Conservation (phyloP, 2,329 filamentous ascomycete genomes). For the Curvularia hawaiiensis region DNA sequence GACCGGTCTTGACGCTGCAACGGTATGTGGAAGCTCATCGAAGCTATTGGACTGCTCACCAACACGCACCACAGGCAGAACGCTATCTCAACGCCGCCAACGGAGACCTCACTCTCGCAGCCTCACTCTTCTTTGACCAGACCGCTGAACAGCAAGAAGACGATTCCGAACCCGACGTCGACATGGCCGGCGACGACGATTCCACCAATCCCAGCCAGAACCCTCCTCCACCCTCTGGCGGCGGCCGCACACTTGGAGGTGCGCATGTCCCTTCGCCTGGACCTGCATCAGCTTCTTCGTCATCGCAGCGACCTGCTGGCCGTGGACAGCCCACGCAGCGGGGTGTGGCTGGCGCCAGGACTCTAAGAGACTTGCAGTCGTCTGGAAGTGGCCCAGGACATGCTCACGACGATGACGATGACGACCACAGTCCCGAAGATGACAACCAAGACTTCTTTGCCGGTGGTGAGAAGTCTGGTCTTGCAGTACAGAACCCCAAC, state of each 20-base stretch:
- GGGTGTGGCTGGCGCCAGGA: constrained; percentile 44
- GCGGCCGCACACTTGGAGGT: constrained; percentile 46
- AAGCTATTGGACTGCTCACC: constrained; percentile 31
- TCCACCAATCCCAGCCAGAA: constrained; percentile 25
- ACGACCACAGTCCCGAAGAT: constrained; percentile 65
- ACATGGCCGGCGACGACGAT: constrained; percentile 45
- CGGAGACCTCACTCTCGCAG: constrained; percentile 54
- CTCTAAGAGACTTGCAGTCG: constrained; percentile 53
- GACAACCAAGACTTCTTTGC: constrained; percentile 74
- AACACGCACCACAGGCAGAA: constrained; percentile 48
- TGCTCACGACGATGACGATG: constrained; percentile 55
- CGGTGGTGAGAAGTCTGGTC: constrained; percentile 83
- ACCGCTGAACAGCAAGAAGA: constrained; percentile 29
- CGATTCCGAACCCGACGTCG: constrained; percentile 30
- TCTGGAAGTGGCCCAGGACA: constrained; percentile 50
- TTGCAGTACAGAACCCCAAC: constrained; percentile 69
- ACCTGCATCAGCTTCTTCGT: constrained; percentile 18
- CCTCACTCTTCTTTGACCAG: constrained; percentile 52
- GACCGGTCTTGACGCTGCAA: constrained; percentile 41
- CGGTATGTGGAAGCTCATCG: constrained; percentile 41
- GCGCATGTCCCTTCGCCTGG: constrained; percentile 40
- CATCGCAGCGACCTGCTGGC: constrained; percentile 23
- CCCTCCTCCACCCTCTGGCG: constrained; percentile 33
- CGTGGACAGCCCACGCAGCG: constrained; percentile 37
- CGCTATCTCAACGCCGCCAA: constrained; percentile 50